Conservation (phyloP, 805 yeast species). For the Babjeviella inositovora region DNA sequence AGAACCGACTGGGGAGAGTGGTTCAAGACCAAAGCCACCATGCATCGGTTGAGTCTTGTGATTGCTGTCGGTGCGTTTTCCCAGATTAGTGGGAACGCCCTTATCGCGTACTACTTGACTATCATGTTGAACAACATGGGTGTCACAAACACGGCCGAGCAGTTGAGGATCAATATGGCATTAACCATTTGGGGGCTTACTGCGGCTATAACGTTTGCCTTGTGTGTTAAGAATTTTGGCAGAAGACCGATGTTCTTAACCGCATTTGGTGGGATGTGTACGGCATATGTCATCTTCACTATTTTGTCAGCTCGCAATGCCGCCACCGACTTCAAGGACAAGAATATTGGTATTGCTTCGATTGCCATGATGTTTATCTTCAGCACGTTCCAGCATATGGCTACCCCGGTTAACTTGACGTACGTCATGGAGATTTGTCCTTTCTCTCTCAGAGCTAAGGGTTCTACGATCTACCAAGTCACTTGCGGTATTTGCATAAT, state of each 20-base stretch:
- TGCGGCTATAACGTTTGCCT: constrained; percentile 12
- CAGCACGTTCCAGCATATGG: no score
- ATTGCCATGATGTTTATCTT: constrained; percentile 28
- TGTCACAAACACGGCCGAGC: constrained; percentile 23
- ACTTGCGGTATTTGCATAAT: constrained; percentile 5
- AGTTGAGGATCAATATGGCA: constrained; percentile 33
- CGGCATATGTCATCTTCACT: constrained; percentile 24
- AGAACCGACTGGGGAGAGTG: constrained; percentile 20
- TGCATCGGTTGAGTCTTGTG: constrained; percentile 21
- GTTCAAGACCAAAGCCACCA: constrained; percentile 16
- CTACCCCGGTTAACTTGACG: constrained; percentile 4
- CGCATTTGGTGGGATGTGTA: constrained; percentile 17
- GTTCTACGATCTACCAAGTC: constrained; percentile 7
- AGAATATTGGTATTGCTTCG: constrained; percentile 23
- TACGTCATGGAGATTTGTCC: constrained; percentile 7
- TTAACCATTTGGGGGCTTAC: constrained; percentile 28
- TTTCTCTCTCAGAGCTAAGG: constrained; percentile 10
- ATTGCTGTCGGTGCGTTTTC: constrained; percentile 15
- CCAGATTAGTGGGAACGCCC: constrained; percentile 35
- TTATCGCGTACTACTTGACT: constrained; percentile 32
- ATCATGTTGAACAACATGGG: constrained; percentile 36
- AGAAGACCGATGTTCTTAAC: constrained; percentile 18
- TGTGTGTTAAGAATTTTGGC: constrained; percentile 6
- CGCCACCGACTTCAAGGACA: constrained; percentile 19
- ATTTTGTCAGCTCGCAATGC: constrained; percentile 26